Evolutionary conservation across 495 filamentous ascomycete species (phyloP).

Genomic region (Copromyces sp.): DNA sequence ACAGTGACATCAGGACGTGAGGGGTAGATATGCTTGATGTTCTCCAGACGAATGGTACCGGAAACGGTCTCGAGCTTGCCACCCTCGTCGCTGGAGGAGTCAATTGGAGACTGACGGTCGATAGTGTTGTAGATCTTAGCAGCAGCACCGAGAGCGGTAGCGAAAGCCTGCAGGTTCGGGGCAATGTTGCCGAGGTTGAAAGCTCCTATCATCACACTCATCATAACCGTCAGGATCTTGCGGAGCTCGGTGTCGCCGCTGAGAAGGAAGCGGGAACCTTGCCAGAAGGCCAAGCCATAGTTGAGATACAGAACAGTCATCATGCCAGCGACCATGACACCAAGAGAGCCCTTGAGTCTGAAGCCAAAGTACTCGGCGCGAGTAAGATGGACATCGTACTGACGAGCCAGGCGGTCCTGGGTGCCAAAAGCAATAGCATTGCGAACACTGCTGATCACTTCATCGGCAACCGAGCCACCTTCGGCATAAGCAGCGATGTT

Average conservation of each 20-base stretch:
- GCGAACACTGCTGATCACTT: constrained; percentile 87
- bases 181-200: constrained; percentile 84
- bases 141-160: constrained; percentile 69
- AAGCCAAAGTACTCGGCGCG: constrained; percentile 67
- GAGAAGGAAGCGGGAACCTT: constrained; percentile 73
- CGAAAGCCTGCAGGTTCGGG: constrained; percentile 69
- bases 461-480: constrained; percentile 84
- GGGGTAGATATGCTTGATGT: constrained; percentile 88
- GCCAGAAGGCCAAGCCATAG: constrained; percentile 92
- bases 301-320: constrained; percentile 77
- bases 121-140: constrained; percentile 89
- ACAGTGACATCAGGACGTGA: constrained; percentile 82
- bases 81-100: constrained; percentile 65
- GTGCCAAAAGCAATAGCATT: constrained; percentile 92
- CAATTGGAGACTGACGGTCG: constrained; percentile 77
- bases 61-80: constrained; percentile 57
- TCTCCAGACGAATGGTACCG: constrained; percentile 71
- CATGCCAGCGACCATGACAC: constrained; percentile 70
- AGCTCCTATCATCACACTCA: constrained; percentile 84
- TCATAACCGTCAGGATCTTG: constrained; percentile 65
- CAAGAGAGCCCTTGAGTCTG: constrained; percentile 59
- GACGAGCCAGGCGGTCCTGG: constrained; percentile 73
- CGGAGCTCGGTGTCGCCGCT: constrained; percentile 47
- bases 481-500: constrained; percentile 69
- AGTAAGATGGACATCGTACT: constrained; percentile 68